Base-by-base conservation (phyloP, 495 filamentous ascomycete genomes). In the Penicillium lividum region DNA sequence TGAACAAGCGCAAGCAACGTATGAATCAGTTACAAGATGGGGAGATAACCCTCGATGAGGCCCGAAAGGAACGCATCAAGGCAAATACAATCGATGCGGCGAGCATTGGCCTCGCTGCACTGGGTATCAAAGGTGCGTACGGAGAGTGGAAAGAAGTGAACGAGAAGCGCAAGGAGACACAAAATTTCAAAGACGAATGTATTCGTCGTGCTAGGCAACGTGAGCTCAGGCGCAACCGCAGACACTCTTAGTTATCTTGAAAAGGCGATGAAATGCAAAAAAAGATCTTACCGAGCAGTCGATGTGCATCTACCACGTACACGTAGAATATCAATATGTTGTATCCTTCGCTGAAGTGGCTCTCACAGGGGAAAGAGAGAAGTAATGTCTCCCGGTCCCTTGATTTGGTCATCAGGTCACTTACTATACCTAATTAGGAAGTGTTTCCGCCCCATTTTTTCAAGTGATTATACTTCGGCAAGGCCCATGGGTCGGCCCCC, bases 41-140 rank as follows among this genome's bases (percentile, higher is more conserved):
- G 30, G 80, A 86, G 60, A 86, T 96, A 68, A 84, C 84, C 22
- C 22, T 2, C 22, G 84, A 91, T 56, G 84, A 94, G 68, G 90
- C 90, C 51, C 79, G 84, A 56, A 91, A 88, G 72, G 76, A 85
- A 53, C 88, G 88, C 67, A 82, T 84, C 10, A 94, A 90, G 69
- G 88, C 87, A n/a, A 79, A 88, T 53, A 61, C 91, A 50, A 84
- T 88, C 67, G 91, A 95, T 69, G 84, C 85, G 13, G 88, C 90
- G 3, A 87, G 87, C 31, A 77, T 96, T 0, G 91, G 91, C 62
- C 88, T 97, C 51, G 91, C 91, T 13, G 90, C 89, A 3, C 77
- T 95, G 31, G 90, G 92, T 67, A 88, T 96, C 79, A 92, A 92
- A 73, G 86, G 88, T 40, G 91, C 90, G 43, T 78, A 91, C 60